Conservation (phyloP, 257 asterid genomes). For the Nicotiana benthamiana region DNA sequence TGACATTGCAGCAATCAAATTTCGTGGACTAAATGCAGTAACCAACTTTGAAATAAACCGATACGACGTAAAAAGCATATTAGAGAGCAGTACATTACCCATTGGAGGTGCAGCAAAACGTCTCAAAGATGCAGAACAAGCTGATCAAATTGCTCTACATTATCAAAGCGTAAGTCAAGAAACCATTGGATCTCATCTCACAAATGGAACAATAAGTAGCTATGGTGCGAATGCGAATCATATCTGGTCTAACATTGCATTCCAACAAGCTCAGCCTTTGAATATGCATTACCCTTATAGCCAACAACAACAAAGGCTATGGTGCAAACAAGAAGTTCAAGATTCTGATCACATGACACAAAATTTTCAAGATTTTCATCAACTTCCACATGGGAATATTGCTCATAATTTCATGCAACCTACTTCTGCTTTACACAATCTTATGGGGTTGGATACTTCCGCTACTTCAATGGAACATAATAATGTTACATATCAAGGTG, state of each 20-base stretch:
- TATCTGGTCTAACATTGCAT: constrained; percentile 51
- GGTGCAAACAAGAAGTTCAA: constrained; percentile 65
- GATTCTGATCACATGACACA: constrained; percentile 18
- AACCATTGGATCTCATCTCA: constrained; percentile 21
- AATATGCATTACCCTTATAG: constrained; percentile 36
- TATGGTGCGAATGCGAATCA: constrained; percentile 13
- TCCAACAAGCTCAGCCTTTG: constrained; percentile 48
- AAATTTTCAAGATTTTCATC: constrained; percentile 30
- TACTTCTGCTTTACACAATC: constrained; percentile 32
- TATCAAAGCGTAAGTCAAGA: constrained; percentile 29
- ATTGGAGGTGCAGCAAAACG: constrained; percentile 79
- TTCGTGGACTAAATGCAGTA: constrained; percentile 71
- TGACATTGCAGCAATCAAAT: constrained; percentile 87
- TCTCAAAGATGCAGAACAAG: constrained; percentile 55
- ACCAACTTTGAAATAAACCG: constrained; percentile 77
- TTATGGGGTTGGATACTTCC: constrained; percentile 39
- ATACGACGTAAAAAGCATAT: constrained; percentile 76
- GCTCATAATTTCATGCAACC: constrained; percentile 36
- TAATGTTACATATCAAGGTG: constrained; percentile 5
- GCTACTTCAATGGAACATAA: constrained; percentile 28
- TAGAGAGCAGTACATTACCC: constrained; percentile 63
- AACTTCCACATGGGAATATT: constrained; percentile 29
- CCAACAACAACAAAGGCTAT: constrained; percentile 24
- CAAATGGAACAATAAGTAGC: constrained; percentile 20
- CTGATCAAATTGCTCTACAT: constrained; percentile 37